These are phyloP conservation scores for Fusarium solani-melongenae DNA, from an alignment of 2,329 filamentous ascomycete species.

Conservation along the genomic window DNA sequence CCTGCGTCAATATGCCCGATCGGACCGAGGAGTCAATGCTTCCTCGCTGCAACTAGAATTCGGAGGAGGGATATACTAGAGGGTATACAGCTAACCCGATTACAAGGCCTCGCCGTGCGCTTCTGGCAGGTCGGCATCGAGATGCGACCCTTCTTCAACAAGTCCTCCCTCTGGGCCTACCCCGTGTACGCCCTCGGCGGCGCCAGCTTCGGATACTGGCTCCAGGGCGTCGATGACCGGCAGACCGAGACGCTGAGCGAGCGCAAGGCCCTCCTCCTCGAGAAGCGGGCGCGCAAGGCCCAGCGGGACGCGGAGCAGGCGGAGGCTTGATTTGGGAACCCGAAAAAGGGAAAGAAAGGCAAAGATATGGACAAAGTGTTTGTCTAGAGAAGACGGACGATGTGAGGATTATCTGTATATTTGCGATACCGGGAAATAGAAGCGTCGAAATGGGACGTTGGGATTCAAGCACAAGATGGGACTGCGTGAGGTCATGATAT, in stretches of 20 bases:
- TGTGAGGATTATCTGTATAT: slow-evolving; percentile 38
- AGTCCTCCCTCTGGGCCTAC: slow-evolving; percentile 88
- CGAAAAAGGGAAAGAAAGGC: slow-evolving; percentile 14
- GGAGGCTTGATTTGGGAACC: slow-evolving; percentile 39
- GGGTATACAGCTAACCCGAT: slow-evolving; percentile 18
- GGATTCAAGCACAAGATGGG: slow-evolving; percentile 29
- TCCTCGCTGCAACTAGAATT: not conserved
- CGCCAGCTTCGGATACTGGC: slow-evolving; percentile 96
- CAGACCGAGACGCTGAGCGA: slow-evolving; percentile 82
- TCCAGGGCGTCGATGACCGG: slow-evolving; percentile 87
- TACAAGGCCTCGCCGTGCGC: slow-evolving; percentile 85
- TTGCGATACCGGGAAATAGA: slow-evolving; percentile 39
- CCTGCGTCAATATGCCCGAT: slow-evolving; percentile 29
- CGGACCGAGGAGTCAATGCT: not conserved
- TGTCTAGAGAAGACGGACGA: not conserved
- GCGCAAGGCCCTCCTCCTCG: slow-evolving; percentile 82
- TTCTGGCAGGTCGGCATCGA: slow-evolving; percentile 98
- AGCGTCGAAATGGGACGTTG: slow-evolving; percentile 42
- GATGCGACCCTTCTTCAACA: slow-evolving; percentile 94
- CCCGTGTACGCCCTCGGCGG: slow-evolving; percentile 88
- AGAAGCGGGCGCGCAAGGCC: slow-evolving; percentile 83
- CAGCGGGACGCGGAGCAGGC: slow-evolving; percentile 49
- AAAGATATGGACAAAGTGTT: slow-evolving; percentile 11
- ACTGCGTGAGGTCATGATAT: slow-evolving; percentile 14
- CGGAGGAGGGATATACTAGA: not conserved